A percentile compares a stretch with the other conserved stretches of the same genome.
These are phyloP conservation scores for Nakaseomyces uthaithaninus DNA, from an alignment of 1,139 yeast species.

Conservation along the genomic window DNA sequence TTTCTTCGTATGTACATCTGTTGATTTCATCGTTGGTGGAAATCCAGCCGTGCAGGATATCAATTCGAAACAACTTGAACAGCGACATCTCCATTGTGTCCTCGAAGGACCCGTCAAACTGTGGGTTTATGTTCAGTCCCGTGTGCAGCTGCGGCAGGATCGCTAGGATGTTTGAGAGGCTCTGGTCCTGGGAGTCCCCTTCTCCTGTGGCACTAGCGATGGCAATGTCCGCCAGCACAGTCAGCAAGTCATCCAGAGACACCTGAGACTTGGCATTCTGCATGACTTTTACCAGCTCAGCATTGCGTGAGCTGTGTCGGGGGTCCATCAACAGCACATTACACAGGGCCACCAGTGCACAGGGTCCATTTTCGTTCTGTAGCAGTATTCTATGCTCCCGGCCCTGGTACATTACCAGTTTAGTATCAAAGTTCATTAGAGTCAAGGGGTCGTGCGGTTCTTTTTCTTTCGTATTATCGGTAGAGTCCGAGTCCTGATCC, in stretches of 20 bases:
- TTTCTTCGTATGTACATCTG: slow-evolving; percentile 40
- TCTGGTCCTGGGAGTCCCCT: slow-evolving; percentile 17
- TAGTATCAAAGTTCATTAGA: slow-evolving; percentile 23
- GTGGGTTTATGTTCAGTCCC: slow-evolving; percentile 70
- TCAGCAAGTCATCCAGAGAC: slow-evolving; percentile 34
- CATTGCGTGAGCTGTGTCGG: slow-evolving; percentile 27
- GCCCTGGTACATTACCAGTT: slow-evolving; percentile 24
- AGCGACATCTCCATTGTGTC: slow-evolving; percentile 37
- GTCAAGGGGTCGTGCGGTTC: neutral
- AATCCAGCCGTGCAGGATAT: slow-evolving; percentile 47
- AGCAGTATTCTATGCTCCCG: slow-evolving; percentile 45
- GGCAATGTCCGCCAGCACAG: slow-evolving; percentile 42
- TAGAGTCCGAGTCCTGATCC: neutral
- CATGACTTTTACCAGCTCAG: slow-evolving; percentile 24
- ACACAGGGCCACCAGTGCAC: slow-evolving; percentile 71
- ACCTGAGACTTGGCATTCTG: slow-evolving; percentile 23
- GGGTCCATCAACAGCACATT: slow-evolving; percentile 50
- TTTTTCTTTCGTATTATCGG: neutral
- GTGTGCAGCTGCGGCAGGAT: slow-evolving; percentile 58
- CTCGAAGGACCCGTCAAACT: slow-evolving; percentile 58
- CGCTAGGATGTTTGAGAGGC: slow-evolving; percentile 30
- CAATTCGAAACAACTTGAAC: slow-evolving; percentile 40
- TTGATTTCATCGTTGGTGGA: slow-evolving; percentile 27
- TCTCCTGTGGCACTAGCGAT: slow-evolving; percentile 23
- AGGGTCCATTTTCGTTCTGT: slow-evolving; percentile 82